Conservation (phyloP, 1,284 basidiomycete genomes). For the Ganoderma sinense region DNA sequence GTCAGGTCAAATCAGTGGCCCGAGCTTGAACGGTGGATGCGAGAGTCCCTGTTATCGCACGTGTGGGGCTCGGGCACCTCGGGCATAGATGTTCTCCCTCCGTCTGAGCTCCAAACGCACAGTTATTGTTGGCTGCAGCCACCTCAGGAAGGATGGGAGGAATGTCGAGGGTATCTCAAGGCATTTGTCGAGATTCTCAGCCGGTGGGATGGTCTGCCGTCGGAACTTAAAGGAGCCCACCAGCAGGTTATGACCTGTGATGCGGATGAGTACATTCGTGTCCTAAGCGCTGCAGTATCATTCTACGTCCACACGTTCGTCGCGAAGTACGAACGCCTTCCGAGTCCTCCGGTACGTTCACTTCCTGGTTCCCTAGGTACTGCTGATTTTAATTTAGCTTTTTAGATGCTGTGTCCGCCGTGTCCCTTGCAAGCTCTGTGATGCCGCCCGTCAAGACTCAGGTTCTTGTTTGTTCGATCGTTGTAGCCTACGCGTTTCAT, state of each 20-base stretch:
- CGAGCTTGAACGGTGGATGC: slow-evolving; percentile 1
- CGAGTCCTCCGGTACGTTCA: not conserved
- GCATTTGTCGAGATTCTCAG: slow-evolving; percentile 4
- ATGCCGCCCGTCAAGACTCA: too few relatives aligned
- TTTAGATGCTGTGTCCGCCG: too few relatives aligned
- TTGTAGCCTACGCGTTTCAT: too few relatives aligned
- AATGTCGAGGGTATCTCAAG: not conserved
- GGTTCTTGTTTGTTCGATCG: too few relatives aligned
- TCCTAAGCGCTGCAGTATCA: not conserved
- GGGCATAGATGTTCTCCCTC: not conserved
- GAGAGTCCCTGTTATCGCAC: slow-evolving; percentile 2
- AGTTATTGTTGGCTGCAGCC: not conserved
- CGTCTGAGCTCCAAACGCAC: too few relatives aligned
- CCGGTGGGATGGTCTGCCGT: not conserved
- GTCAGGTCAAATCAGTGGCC: not conserved
- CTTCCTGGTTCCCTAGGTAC: too few relatives aligned
- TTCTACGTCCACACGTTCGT: slow-evolving; percentile 12
- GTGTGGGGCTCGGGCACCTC: not conserved
- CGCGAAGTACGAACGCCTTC: not conserved
- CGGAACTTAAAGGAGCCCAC: not conserved
- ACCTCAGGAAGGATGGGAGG: not conserved
- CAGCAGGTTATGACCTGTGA: not conserved
- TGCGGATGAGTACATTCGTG: not conserved
- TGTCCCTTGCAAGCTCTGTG: too few relatives aligned
- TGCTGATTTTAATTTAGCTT: too few relatives aligned